phyloP scores from a whole-genome alignment of 2,329 filamentous ascomycete genomes.

The Tympanopsis confertula region DNA sequence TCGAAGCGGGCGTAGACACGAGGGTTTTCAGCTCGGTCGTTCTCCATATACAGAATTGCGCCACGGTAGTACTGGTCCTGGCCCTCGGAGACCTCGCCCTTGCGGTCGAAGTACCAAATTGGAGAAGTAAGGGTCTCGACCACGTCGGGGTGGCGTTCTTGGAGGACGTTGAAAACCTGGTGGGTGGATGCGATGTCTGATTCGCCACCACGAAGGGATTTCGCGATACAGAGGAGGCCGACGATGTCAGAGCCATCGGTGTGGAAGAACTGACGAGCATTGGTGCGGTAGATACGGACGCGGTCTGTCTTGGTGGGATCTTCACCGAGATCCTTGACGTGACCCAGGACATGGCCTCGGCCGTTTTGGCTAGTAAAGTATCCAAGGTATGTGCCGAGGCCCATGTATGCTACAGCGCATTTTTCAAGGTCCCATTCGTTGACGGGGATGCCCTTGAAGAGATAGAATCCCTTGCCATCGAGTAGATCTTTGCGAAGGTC shows the following conservation, averaged over 20 bases:
- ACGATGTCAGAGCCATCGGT: conserved; percentile 75
- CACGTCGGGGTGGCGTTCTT: conserved; percentile 65
- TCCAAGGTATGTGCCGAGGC: conserved; percentile 71
- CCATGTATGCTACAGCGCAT: conserved; percentile 82
- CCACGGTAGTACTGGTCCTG: conserved; percentile 66
- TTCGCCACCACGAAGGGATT: conserved; percentile 71
- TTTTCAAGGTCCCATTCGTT: conserved; percentile 66
- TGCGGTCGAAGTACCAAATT: conserved; percentile 86
- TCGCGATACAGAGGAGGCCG: conserved; percentile 69
- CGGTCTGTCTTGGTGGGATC: conserved; percentile 72
- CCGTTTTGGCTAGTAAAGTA: conserved; percentile 84
- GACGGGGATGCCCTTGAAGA: conserved; percentile 79
- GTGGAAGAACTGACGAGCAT: conserved; percentile 77
- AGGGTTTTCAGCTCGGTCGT: conserved; percentile 44
- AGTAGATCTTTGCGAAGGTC: conserved; percentile 55
- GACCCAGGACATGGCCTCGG: conserved; percentile 72
- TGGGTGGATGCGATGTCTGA: conserved; percentile 71
- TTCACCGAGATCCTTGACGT: conserved; percentile 80
- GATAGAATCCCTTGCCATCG: conserved; percentile 78
- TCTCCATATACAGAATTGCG: conserved; percentile 67
- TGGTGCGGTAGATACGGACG: conserved; percentile 82
- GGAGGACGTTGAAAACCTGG: conserved; percentile 70
- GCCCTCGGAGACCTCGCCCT: conserved; percentile 67
- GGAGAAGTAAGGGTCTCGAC: conserved; percentile 64
- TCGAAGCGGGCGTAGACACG: conserved; percentile 67